Evolutionary conservation across 2,329 filamentous ascomycete species (phyloP).

Genomic region (Fusarium subtropicale): DNA sequence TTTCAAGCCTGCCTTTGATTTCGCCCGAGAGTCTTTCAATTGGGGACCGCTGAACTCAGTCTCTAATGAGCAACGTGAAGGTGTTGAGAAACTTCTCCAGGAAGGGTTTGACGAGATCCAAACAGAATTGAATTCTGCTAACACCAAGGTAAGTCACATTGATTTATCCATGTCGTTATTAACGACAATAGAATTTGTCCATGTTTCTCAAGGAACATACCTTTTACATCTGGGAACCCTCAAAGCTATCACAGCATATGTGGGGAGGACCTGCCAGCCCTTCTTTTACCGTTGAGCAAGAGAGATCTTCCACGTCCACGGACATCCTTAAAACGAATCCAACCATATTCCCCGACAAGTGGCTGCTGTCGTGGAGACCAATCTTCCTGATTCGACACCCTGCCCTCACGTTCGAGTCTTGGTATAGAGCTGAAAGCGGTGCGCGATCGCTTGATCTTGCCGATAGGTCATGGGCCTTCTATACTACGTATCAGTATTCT

Average conservation of each 20-base stretch:
- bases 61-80: not conserved
- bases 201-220: slow-evolving; percentile 1
- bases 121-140: not conserved
- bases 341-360: not conserved
- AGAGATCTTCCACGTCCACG: not conserved
- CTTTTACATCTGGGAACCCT: slow-evolving; percentile 3
- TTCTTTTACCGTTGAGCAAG: not conserved
- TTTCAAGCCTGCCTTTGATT: slow-evolving; percentile 6
- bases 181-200: not conserved
- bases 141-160: not conserved
- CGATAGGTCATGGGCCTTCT: slow-evolving; percentile 8
- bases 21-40: slow-evolving; percentile 1
- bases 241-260: not conserved
- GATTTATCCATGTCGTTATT: not conserved
- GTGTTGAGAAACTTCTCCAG: not conserved
- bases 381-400: not conserved
- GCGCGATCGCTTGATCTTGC: not conserved
- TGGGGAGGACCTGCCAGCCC: not conserved
- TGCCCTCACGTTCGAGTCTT: not conserved
- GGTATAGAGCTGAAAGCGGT: slow-evolving; percentile 9
- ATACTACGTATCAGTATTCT: slow-evolving; percentile 10
- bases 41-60: not conserved
- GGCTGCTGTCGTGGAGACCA: not conserved
- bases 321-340: not conserved
- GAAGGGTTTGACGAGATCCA: not conserved